Conservation (phyloP, 1,284 basidiomycete species). For the Naganishia cerealis region DNA sequence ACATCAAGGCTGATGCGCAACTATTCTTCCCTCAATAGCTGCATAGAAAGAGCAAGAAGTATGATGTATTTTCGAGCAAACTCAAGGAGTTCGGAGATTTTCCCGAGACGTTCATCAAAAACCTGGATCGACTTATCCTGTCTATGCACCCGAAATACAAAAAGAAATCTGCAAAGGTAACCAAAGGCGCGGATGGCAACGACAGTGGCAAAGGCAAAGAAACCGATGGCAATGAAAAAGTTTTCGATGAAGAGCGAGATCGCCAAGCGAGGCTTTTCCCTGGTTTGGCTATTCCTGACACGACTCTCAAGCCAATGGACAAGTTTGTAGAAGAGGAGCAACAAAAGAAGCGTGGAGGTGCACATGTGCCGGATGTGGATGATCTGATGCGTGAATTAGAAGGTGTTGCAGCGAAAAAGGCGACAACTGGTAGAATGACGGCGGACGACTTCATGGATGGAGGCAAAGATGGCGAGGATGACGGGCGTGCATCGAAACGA, state of each 20-base stretch:
- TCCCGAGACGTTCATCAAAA: conserved; percentile 83
- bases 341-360: conserved; percentile 49
- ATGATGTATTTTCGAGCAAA: conserved; percentile 71
- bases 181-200: conserved; percentile 15
- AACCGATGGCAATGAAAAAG: conserved; percentile 47
- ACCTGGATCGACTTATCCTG: conserved; percentile 89
- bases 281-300: conserved; percentile 80
- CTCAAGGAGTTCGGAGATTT: conserved; percentile 80
- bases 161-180: conserved; percentile 62
- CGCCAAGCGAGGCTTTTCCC: conserved; percentile 84
- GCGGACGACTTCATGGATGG: conserved; percentile 56
- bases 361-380: conserved; percentile 64
- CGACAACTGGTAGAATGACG: conserved; percentile 22
- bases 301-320: conserved; percentile 59
- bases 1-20: neutral
- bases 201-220: conserved; percentile 53
- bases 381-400: conserved; percentile 80
- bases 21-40: conserved; percentile 53
- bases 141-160: conserved; percentile 96
- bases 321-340: conserved; percentile 61
- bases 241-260: conserved; percentile 63
- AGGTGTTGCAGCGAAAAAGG: conserved; percentile 60
- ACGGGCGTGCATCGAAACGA: conserved; percentile 62
- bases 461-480: conserved; percentile 48
- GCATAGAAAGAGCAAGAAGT: conserved; percentile 73